A percentile compares a stretch with the other conserved stretches of the same genome.
Evolutionary conservation across 345 rosid species (phyloP).

Genomic region (Erucastrum elatum): DNA sequence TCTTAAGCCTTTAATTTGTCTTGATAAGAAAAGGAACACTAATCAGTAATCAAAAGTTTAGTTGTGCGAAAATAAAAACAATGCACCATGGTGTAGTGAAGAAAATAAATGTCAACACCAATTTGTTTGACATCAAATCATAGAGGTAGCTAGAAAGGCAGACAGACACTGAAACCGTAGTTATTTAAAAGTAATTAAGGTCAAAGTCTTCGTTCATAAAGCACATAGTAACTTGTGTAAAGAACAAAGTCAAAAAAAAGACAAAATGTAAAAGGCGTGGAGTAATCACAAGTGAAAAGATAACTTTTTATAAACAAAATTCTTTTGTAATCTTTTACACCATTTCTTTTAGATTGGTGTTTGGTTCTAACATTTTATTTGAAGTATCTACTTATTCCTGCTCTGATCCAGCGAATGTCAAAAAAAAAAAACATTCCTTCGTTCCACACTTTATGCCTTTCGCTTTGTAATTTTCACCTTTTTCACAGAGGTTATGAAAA

Average conservation of each 20-base stretch:
- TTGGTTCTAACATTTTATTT: not conserved
- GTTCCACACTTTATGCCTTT: conserved; percentile 5
- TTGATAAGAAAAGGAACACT: no score
- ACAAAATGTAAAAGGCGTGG: conserved; percentile 17
- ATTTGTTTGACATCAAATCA: conserved; percentile 26
- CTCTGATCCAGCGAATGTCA: no score
- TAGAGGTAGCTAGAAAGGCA: conserved; percentile 20
- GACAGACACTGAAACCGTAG: conserved; percentile 29
- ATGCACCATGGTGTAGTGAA: not conserved
- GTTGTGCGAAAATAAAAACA: not conserved
- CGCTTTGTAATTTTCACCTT: conserved; percentile 7
- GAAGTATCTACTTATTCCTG: no score
- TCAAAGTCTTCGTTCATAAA: conserved; percentile 37
- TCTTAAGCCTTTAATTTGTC: no score
- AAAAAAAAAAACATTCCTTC: conserved; percentile 30
- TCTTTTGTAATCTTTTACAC: not conserved
- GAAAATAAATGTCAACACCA: not conserved
- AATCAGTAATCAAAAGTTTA: not conserved
- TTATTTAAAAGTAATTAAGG: not conserved
- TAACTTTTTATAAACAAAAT: conserved; percentile 25
- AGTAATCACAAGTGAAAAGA: conserved; percentile 30
- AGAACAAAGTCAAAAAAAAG: conserved; percentile 24
- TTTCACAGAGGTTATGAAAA: conserved; percentile 3
- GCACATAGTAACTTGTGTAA: conserved; percentile 27
- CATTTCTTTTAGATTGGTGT: not conserved